These are phyloP conservation scores for Helotiales sp. DNA, from an alignment of 2,329 filamentous ascomycete species.

Conservation along the genomic window DNA sequence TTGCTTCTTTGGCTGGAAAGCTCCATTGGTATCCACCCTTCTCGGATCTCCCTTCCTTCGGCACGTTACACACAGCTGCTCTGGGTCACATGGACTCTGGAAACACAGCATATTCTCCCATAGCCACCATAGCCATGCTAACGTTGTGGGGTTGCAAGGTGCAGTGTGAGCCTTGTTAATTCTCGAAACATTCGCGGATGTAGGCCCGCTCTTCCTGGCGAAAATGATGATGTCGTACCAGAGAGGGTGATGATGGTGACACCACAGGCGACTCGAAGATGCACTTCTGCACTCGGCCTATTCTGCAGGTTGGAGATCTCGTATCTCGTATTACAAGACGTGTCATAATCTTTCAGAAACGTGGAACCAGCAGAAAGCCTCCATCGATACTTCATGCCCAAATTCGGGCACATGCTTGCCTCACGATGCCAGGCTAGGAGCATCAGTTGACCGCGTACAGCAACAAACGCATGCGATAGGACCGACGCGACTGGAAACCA, in stretches of 20 bases:
- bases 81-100: neutral
- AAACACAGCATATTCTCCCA: neutral
- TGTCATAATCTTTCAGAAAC: slow-evolving; percentile 15
- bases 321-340: slow-evolving; percentile 22
- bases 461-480: neutral
- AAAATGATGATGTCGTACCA: neutral
- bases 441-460: slow-evolving; percentile 2
- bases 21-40: neutral
- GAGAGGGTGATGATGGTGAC: neutral
- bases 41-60: neutral
- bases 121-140: neutral
- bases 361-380: slow-evolving; percentile 8
- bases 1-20: neutral
- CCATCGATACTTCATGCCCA: neutral
- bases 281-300: too few species aligned
- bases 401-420: neutral
- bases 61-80: neutral
- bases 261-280: slow-evolving; percentile 1
- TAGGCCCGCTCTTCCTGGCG: neutral
- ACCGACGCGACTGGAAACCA: neutral
- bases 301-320: slow-evolving; percentile 15
- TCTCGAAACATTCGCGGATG: neutral
- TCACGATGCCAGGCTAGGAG: neutral
- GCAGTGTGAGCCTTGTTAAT: neutral
- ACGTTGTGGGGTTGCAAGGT: neutral